Conservation (phyloP, 1,284 basidiomycete species). For the Anthracocystis walkeri region DNA sequence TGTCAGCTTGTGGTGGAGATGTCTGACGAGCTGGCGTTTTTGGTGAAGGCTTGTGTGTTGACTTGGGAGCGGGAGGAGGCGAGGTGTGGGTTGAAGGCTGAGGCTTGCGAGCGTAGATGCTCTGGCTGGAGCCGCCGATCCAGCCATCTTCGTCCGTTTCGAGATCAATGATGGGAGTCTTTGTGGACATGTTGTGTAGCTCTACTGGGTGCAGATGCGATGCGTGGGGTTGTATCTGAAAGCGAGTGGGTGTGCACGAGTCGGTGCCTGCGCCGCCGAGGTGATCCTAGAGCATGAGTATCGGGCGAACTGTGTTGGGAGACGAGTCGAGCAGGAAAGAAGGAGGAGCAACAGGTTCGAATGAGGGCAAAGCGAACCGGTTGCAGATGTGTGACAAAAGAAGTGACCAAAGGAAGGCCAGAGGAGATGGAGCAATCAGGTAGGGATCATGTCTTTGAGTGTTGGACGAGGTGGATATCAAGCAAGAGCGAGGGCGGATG, state of each 20-base stretch:
- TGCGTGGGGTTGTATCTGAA: constrained; percentile 14
- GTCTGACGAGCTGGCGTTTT: constrained; percentile 21
- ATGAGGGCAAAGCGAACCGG: background rate
- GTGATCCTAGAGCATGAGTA: constrained; percentile 13
- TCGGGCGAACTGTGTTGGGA: background rate
- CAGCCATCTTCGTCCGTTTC: constrained; percentile 49
- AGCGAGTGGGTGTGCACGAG: constrained; percentile 21
- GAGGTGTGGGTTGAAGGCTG: constrained; percentile 15
- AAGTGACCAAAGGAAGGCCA: constrained; percentile 2
- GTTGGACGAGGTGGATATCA: background rate
- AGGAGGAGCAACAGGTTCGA: too few species aligned
- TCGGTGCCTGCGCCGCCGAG: background rate
- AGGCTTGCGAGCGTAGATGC: constrained; percentile 51
- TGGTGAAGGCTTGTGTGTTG: constrained; percentile 19
- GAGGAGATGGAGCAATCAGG: constrained; percentile 9
- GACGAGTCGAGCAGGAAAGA: background rate
- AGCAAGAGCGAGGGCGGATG: background rate
- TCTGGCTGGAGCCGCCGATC: constrained; percentile 51
- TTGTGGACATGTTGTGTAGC: constrained; percentile 15
- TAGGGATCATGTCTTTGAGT: background rate
- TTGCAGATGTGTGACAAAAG: background rate
- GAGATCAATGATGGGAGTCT: constrained; percentile 34
- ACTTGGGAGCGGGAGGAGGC: constrained; percentile 28
- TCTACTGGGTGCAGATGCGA: background rate
- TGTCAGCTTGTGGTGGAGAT: background rate